phyloP scores from a whole-genome alignment of 2,329 filamentous ascomycete genomes.

The Trichoderma asperellum region DNA sequence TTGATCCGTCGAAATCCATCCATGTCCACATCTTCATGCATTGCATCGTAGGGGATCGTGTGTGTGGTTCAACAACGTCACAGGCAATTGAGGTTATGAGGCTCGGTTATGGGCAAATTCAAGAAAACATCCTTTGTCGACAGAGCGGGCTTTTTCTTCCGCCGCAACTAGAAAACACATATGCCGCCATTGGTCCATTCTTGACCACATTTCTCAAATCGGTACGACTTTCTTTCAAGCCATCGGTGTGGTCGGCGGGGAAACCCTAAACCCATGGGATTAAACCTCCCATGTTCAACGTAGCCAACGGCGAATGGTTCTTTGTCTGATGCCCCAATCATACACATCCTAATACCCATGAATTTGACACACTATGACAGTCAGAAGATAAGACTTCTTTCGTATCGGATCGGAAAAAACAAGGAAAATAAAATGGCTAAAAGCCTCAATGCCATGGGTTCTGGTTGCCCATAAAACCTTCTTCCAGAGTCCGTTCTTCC shows the following conservation, averaged over 20 bases:
- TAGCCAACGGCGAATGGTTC: not conserved
- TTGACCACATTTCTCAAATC: not conserved
- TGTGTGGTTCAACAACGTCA: not conserved
- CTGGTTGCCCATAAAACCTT: conserved; percentile 78
- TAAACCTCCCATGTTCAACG: not conserved
- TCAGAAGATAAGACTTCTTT: not conserved
- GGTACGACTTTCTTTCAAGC: not conserved
- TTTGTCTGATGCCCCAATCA: not conserved
- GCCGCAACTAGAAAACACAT: not conserved
- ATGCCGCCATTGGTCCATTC: not conserved
- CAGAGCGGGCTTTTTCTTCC: not conserved
- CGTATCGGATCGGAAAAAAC: not conserved
- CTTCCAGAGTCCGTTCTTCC: conserved; percentile 91
- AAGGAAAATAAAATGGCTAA: not conserved
- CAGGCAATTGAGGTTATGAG: not conserved
- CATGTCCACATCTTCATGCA: not conserved
- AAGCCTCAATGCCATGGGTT: conserved; percentile 67
- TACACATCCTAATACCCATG: not conserved
- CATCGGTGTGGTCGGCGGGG: not conserved
- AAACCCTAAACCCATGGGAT: not conserved
- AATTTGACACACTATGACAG: not conserved
- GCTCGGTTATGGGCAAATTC: not conserved
- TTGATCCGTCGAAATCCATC: not conserved
- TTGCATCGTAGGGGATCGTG: not conserved
- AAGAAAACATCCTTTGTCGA: not conserved